Conservation (phyloP, 2,329 filamentous ascomycete genomes). For the Zymoseptoria tritici region DNA sequence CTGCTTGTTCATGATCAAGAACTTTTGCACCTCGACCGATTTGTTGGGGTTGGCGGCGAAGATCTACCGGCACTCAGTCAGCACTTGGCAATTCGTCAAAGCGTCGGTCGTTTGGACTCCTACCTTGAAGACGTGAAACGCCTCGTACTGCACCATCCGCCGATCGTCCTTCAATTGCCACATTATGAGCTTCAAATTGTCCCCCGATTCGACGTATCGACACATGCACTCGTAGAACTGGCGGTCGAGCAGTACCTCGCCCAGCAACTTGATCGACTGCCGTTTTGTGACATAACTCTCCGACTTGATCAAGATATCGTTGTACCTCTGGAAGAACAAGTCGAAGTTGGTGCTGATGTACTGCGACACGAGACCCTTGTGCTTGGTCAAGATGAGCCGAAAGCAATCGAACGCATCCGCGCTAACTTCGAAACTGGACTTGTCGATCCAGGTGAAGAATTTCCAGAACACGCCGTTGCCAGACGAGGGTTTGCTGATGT, state of each 20-base stretch:
- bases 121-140: constrained; percentile 96
- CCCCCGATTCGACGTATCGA: constrained; percentile 85
- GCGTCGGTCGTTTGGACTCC: neutral
- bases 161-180: constrained; percentile 90
- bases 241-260: constrained; percentile 87
- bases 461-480: constrained; percentile 89
- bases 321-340: constrained; percentile 86
- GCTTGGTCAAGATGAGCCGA: constrained; percentile 84
- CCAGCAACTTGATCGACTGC: constrained; percentile 94
- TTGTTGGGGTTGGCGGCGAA: constrained; percentile 99
- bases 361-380: constrained; percentile 82
- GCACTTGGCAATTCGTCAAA: constrained; percentile 8
- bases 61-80: constrained; percentile 46
- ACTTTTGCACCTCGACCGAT: constrained; percentile 89
- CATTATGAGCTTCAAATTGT: constrained; percentile 98
- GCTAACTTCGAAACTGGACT: constrained; percentile 90
- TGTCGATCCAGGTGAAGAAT: constrained; percentile 96
- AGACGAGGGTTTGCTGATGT: constrained; percentile 65
- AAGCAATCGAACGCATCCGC: constrained; percentile 98
- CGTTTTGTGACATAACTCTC: constrained; percentile 96
- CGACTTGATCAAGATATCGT: constrained; percentile 77
- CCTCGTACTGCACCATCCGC: constrained; percentile 99
- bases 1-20: constrained; percentile 92
- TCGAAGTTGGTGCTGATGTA: constrained; percentile 89
- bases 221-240: constrained; percentile 99